These are phyloP conservation scores for Lentinula guzmanii DNA, from an alignment of 768 basidiomycete species.

Conservation along the genomic window DNA sequence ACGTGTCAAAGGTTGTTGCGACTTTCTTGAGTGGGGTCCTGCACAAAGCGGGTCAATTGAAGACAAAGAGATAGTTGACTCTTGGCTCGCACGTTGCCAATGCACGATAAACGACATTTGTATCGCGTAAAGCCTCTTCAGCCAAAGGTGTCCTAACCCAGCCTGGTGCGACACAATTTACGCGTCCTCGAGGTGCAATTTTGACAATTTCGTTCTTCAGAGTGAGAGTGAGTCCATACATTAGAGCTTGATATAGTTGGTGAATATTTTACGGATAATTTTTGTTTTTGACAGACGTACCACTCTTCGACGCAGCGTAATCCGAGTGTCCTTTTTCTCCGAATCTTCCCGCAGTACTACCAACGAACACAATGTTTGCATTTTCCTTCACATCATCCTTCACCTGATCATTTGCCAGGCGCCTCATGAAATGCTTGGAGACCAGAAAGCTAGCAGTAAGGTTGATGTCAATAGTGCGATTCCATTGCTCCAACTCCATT, in stretches of 20 bases:
- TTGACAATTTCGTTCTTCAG: constrained; percentile 81
- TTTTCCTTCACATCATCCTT: constrained; percentile 40
- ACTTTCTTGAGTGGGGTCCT: constrained; percentile 71
- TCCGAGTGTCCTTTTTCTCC: constrained; percentile 67
- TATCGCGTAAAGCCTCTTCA: constrained; percentile 49
- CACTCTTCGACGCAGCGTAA: constrained; percentile 65
- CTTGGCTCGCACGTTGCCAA: constrained; percentile 54
- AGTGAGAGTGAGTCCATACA: constrained; percentile 63
- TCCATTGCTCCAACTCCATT: constrained; percentile 63
- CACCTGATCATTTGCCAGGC: constrained; percentile 29
- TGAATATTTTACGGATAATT: too few relatives aligned
- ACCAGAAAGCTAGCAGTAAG: constrained; percentile 66
- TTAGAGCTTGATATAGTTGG: constrained; percentile 27
- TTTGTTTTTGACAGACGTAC: constrained; percentile 25
- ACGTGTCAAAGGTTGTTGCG: constrained; percentile 56
- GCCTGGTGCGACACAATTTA: constrained; percentile 65
- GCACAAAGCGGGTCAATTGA: not conserved
- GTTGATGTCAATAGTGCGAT: constrained; percentile 52
- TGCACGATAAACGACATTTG: constrained; percentile 45
- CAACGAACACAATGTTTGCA: constrained; percentile 59
- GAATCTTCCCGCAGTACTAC: constrained; percentile 67
- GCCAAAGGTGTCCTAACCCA: constrained; percentile 66
- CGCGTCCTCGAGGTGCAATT: constrained; percentile 64
- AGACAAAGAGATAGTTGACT: not conserved
- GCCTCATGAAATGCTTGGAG: constrained; percentile 51